A percentile compares a stretch with the other conserved stretches of the same genome.
Evolutionary conservation across 768 basidiomycete genomes (phyloP).

Genomic region (Termitomyces sp.): DNA sequence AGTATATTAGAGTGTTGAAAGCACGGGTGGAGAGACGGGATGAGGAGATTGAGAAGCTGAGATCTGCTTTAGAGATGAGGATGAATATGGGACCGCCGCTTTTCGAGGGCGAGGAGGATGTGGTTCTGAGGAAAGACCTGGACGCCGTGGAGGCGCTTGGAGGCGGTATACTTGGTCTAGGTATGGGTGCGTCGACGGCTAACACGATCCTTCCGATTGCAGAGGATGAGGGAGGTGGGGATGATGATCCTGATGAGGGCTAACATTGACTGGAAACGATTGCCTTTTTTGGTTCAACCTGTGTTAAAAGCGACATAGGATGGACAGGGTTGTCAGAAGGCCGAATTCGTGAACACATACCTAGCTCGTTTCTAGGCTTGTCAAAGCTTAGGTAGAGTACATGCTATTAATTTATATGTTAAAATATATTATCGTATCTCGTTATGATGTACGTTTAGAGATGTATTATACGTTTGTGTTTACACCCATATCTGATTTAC

Average conservation of each 20-base stretch:
- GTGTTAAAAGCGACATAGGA: not conserved
- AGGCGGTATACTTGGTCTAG: constrained; percentile 15
- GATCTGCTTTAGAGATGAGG: constrained; percentile 59
- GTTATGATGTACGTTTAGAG: not conserved
- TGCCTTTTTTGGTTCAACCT: not conserved
- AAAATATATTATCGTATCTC: constrained; percentile 2
- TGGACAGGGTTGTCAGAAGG: not conserved
- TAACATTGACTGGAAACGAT: not conserved
- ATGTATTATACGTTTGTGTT: not conserved
- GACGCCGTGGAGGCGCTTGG: constrained; percentile 47
- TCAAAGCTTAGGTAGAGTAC: not conserved
- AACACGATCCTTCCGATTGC: constrained; percentile 11
- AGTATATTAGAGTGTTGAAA: constrained; percentile 77
- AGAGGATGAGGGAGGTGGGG: constrained; percentile 12
- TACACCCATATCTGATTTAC: no score
- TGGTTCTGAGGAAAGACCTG: constrained; percentile 58
- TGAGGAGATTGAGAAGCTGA: constrained; percentile 65
- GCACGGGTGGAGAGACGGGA: constrained; percentile 78
- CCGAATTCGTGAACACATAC: not conserved
- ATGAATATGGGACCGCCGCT: constrained; percentile 40
- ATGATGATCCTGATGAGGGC: constrained; percentile 16
- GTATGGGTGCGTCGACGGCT: constrained; percentile 2
- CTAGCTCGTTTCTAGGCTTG: constrained; percentile 2
- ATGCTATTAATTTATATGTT: constrained; percentile 14
- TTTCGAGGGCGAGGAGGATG: constrained; percentile 29